These are phyloP conservation scores for Ophiobolus disseminans DNA, from an alignment of 2,329 filamentous ascomycete species.

Conservation along the genomic window DNA sequence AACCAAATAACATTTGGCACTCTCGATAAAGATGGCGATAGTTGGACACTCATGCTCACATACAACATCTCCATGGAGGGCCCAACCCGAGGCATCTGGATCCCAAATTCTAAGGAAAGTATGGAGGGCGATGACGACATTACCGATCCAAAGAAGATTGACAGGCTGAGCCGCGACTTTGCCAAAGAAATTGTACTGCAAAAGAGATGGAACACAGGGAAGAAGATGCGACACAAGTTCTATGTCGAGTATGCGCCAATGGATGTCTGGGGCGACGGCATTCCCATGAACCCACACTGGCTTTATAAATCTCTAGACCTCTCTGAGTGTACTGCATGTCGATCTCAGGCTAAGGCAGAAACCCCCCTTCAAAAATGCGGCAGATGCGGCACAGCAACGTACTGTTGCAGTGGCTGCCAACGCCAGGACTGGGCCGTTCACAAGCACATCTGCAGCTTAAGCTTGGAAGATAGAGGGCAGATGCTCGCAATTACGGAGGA, in stretches of 20 bases:
- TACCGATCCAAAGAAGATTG: constrained; percentile 14
- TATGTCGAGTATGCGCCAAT: constrained; percentile 34
- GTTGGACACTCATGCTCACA: constrained; percentile 28
- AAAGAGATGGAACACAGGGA: constrained; percentile 25
- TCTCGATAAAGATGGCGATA: constrained; percentile 21
- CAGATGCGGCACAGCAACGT: constrained; percentile 30
- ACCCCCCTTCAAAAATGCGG: constrained; percentile 11
- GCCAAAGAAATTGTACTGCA: constrained; percentile 2
- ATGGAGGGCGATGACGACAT: constrained; percentile 27
- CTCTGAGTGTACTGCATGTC: constrained; percentile 22
- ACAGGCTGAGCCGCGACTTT: constrained; percentile 8
- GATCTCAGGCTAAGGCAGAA: no score
- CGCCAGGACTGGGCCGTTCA: constrained; percentile 31
- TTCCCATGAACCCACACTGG: constrained; percentile 32
- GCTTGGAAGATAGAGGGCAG: constrained; percentile 28
- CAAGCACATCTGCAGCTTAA: constrained; percentile 29
- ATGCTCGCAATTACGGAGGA: constrained; percentile 27
- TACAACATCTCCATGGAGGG: constrained; percentile 21
- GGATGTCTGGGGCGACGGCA: constrained; percentile 35
- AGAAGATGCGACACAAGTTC: constrained; percentile 24
- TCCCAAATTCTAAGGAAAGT: constrained; percentile 27
- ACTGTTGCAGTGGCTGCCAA: constrained; percentile 27
- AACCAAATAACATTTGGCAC: constrained; percentile 33
- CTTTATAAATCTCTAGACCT: constrained; percentile 23
- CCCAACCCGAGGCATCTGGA: constrained; percentile 16